Percentiles rank a stretch among this genome's conserved stretches.
These are phyloP conservation scores for Cladobotryum mycophilum DNA, from an alignment of 2,329 filamentous ascomycete species.

Conservation along the genomic window DNA sequence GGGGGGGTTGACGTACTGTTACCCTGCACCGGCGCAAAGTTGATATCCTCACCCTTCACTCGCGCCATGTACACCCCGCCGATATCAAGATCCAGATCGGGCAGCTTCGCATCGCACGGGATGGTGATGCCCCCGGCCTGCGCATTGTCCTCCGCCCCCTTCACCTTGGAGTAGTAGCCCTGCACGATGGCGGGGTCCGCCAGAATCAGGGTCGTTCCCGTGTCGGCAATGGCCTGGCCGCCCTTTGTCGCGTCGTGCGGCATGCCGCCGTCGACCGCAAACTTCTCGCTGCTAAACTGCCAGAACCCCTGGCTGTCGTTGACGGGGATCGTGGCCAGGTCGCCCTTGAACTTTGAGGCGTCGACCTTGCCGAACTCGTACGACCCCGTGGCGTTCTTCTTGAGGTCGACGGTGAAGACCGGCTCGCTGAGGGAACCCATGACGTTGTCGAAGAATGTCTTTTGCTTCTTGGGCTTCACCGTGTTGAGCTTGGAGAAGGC, in stretches of 20 bases:
- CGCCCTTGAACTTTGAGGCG: constrained; percentile 51
- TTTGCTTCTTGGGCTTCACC: constrained; percentile 54
- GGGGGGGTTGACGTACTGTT: constrained; percentile 38
- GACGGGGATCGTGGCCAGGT: constrained; percentile 54
- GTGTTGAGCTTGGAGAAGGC: constrained; percentile 61
- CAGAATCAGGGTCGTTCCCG: constrained; percentile 58
- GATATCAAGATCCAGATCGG: constrained; percentile 49
- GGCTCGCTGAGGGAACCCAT: constrained; percentile 54
- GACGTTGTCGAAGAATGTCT: constrained; percentile 70
- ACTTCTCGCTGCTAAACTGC: constrained; percentile 45
- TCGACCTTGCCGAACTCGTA: constrained; percentile 70
- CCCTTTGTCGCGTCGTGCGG: constrained; percentile 29
- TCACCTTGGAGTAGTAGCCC: constrained; percentile 43
- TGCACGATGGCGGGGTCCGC: constrained; percentile 47
- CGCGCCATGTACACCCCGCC: constrained; percentile 51
- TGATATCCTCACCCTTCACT: constrained; percentile 47
- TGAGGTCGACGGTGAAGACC: constrained; percentile 63
- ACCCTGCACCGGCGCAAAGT: constrained; percentile 44
- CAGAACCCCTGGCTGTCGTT: constrained; percentile 61
- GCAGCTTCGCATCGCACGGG: constrained; percentile 39
- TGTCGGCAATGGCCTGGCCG: constrained; percentile 48
- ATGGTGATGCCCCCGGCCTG: constrained; percentile 40
- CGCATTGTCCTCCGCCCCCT: constrained; percentile 34
- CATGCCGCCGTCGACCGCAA: constrained; percentile 43
- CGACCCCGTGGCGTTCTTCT: constrained; percentile 49